A percentile compares a stretch with the other conserved stretches of the same genome.
These are phyloP conservation scores for Malassezia caprae DNA, from an alignment of 1,284 basidiomycete species.

Conservation along the genomic window DNA sequence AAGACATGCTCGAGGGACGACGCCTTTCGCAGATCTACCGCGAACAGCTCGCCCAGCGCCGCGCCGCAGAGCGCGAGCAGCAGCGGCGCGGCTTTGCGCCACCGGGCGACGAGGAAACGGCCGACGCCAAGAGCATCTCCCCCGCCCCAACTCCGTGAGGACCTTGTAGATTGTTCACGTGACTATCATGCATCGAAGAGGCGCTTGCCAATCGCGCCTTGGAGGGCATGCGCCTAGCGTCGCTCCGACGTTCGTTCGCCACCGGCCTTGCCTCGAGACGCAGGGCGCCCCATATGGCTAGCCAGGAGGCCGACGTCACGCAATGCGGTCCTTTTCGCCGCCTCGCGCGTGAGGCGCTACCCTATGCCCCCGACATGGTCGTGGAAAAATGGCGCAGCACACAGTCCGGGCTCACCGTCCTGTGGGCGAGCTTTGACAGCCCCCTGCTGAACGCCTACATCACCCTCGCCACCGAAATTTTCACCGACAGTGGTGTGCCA, in stretches of 20 bases:
- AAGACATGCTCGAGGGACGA: slow-evolving; percentile 37
- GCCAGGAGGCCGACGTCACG: slow-evolving; percentile 1
- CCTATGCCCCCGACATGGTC: slow-evolving; percentile 61
- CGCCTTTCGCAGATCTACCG: slow-evolving; percentile 27
- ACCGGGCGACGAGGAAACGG: slow-evolving; percentile 4
- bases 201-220: neutral
- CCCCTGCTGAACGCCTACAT: slow-evolving; percentile 87
- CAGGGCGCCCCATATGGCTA: neutral
- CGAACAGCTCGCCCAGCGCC: slow-evolving; percentile 25
- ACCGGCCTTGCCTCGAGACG: neutral
- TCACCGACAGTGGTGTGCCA: slow-evolving; percentile 52
- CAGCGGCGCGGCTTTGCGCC: slow-evolving; percentile 1
- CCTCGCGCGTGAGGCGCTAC: slow-evolving; percentile 60
- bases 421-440: slow-evolving; percentile 56
- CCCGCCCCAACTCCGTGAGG: neutral
- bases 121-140: neutral
- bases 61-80: slow-evolving; percentile 24
- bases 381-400: slow-evolving; percentile 77
- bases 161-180: slow-evolving; percentile 9
- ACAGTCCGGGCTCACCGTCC: slow-evolving; percentile 61
- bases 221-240: neutral
- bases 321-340: slow-evolving; percentile 65
- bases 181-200: neutral
- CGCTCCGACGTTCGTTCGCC: neutral
- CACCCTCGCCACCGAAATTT: slow-evolving; percentile 76